These are phyloP conservation scores for Cladophialophora yegresii DNA, from an alignment of 2,329 filamentous ascomycete species.

Conservation along the genomic window DNA sequence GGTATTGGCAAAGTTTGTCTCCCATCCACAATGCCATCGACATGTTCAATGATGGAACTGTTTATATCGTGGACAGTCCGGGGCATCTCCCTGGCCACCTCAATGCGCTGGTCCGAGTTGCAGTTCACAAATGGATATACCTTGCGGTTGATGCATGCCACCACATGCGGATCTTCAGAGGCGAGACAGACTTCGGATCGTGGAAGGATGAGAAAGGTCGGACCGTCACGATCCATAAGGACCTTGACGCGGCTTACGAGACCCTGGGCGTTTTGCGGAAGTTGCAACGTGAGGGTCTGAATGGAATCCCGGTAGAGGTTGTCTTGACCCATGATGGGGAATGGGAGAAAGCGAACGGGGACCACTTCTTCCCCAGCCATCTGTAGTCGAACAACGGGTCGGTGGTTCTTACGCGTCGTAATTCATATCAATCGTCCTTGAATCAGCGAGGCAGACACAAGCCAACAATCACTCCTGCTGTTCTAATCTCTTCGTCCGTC, in stretches of 20 bases:
- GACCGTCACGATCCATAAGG: conserved; percentile 53
- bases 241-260: conserved; percentile 48
- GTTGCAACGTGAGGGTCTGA: conserved; percentile 13
- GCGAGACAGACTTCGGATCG: conserved; percentile 55
- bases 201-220: conserved; percentile 52
- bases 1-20: conserved; percentile 47
- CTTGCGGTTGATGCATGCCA: conserved; percentile 59
- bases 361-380: conserved; percentile 21
- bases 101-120: conserved; percentile 38
- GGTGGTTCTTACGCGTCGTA: not conserved
- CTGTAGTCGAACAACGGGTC: not conserved
- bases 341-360: conserved; percentile 23
- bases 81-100: conserved; percentile 39
- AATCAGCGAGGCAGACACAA: not conserved
- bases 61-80: conserved; percentile 38
- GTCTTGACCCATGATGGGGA: conserved; percentile 28
- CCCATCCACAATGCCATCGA: conserved; percentile 51
- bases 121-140: conserved; percentile 48
- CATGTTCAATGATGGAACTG: conserved; percentile 38
- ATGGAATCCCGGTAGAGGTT: conserved; percentile 20
- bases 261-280: conserved; percentile 47
- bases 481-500: not conserved
- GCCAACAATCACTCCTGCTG: not conserved
- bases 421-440: not conserved
- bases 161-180: conserved; percentile 53